Base-by-base conservation (phyloP, 2,329 filamentous ascomycete species). In the Bipolaris oryzae region DNA sequence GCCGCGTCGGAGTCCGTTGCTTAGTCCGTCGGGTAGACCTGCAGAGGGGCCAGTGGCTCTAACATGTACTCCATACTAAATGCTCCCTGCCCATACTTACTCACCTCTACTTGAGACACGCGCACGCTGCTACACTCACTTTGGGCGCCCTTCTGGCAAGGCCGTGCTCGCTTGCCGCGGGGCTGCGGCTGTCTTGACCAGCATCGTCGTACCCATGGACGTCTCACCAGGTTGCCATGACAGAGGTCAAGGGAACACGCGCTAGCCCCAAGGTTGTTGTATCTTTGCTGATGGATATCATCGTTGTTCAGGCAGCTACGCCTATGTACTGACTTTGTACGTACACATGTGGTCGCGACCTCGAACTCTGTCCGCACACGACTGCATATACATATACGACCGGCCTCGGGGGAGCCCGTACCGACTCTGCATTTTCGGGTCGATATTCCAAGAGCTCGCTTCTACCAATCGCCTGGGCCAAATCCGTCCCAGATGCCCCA, bases 1-100 rank as follows among this genome's bases (percentile, higher is more conserved):
- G 47, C 39, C 45, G 39, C 43, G 18, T 37, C 39, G 20, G 46
- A 46, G 38, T 45, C 43, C 31, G 34, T 53, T 47, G n/a, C 42
- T 31, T 18, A 28, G 25, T 16, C 11, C 25, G 42, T 31, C 42
- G 42, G 23, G 23, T 31, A 44, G 4, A 7, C 42, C 18, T 44
- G 42, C 41, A 43, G 21, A 11, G 39, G 7, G 20, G 21, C 20
- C 39, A 43, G 10, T 43, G 15, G 21, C 13, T 21, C 21, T 20
- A n/a, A 37, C 13, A 11, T 37, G 34, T 37, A 28, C 25, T 28
- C 6, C 7, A 7, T 28, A 11, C 25, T 28, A 28, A 7, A 28
- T 11, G 25, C 5, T 41, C 38, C 21, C 38, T 11, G 13, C 37
- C 7, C 38, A 41, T 41, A 6, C 9, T 15, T 9, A 16, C 9